These are phyloP conservation scores for Thuidium tamariscinum DNA, from an alignment of 225 moss, liverwort and hornwort genomes.

Conservation along the genomic window DNA sequence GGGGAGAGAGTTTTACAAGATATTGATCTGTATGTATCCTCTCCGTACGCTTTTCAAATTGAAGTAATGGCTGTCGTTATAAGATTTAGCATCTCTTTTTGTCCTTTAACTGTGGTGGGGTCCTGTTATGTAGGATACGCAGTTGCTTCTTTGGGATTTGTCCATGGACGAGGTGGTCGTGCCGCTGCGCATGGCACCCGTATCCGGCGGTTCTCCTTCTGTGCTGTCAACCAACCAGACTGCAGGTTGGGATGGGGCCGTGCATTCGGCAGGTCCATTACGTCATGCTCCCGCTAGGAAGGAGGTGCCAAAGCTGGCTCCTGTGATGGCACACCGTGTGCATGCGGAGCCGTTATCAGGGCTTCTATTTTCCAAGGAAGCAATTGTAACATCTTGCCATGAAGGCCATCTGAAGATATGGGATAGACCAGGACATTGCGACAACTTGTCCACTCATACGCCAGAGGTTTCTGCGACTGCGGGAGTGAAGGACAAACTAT, in stretches of 20 bases:
- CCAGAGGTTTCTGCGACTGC: slow-evolving; percentile 41
- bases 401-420: slow-evolving; percentile 98
- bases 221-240: slow-evolving; percentile 42
- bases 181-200: slow-evolving; percentile 66
- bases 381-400: slow-evolving; percentile 91
- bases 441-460: slow-evolving; percentile 40
- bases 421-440: slow-evolving; percentile 79
- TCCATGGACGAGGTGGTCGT: slow-evolving; percentile 98
- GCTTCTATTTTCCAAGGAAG: slow-evolving; percentile 82
- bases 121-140: slow-evolving; percentile 67
- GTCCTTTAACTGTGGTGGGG: not conserved
- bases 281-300: slow-evolving; percentile 82
- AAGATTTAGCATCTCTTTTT: not conserved
- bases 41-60: not conserved
- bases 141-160: slow-evolving; percentile 91
- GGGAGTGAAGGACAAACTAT: slow-evolving; percentile 67
- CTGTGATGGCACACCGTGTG: slow-evolving; percentile 97
- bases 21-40: not conserved
- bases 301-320: slow-evolving; percentile 96
- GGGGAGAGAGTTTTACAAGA: not conserved
- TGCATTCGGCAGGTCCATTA: slow-evolving; percentile 55
- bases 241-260: slow-evolving; percentile 60
- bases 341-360: slow-evolving; percentile 94
- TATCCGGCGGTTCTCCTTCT: slow-evolving; percentile 59
- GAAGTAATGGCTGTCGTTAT: not conserved